phyloP scores from a whole-genome alignment of 2,329 filamentous ascomycete species.

The Diaporthe citrichinensis region DNA sequence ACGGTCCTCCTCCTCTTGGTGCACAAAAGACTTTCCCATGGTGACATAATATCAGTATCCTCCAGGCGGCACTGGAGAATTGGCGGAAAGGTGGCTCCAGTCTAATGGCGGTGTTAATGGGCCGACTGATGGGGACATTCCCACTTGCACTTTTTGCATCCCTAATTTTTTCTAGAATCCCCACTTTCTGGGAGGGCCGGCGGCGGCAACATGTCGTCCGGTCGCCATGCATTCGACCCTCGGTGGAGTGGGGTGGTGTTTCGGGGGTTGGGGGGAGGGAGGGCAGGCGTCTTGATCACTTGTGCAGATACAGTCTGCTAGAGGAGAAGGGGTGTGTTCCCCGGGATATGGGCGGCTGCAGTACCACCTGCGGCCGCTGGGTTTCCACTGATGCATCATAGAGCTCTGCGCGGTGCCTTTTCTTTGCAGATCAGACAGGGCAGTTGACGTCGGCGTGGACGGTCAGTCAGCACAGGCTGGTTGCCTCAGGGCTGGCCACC shows the following conservation, averaged over 20 bases:
- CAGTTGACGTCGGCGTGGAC: neutral
- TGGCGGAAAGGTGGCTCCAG: neutral
- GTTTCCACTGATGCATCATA: constrained; percentile 9
- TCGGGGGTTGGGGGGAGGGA: neutral
- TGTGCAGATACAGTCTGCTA: neutral
- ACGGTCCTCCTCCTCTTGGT: neutral
- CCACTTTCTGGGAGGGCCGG: neutral
- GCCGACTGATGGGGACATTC: neutral
- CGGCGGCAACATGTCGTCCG: neutral
- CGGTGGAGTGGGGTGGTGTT: neutral
- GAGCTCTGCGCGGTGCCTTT: constrained; percentile 10
- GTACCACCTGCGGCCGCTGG: neutral
- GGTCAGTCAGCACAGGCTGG: neutral
- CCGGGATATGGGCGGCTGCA: neutral
- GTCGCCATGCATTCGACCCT: neutral
- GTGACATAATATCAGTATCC: neutral
- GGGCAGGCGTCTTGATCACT: neutral
- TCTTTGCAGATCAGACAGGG: neutral
- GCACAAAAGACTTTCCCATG: too few relatives aligned
- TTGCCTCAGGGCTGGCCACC: neutral
- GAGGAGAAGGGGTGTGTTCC: neutral
- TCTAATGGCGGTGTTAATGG: neutral
- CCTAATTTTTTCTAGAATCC: neutral
- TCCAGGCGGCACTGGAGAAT: neutral
- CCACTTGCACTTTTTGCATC: neutral